A percentile compares a stretch with the other conserved stretches of the same genome.
These are phyloP conservation scores for Neofusicoccum laricinum DNA, from an alignment of 2,329 filamentous ascomycete genomes.

Conservation along the genomic window DNA sequence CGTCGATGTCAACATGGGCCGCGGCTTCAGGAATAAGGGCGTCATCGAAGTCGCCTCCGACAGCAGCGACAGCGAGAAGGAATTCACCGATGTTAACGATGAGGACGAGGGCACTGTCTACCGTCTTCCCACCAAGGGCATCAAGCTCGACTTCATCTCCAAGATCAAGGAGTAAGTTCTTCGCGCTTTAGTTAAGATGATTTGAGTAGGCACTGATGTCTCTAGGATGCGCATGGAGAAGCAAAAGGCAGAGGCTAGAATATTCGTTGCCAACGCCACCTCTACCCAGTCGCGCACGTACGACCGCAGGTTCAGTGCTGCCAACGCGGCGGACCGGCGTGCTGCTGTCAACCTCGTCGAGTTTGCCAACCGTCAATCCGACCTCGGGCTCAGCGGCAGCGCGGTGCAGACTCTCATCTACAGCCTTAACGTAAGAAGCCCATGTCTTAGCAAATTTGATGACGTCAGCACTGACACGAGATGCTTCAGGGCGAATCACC, in stretches of 20 bases:
- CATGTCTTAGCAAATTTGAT: conserved; percentile 21
- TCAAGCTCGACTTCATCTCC: conserved; percentile 60
- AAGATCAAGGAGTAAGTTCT: conserved; percentile 48
- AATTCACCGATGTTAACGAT: conserved; percentile 41
- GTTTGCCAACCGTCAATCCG: conserved; percentile 51
- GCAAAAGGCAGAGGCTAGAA: conserved; percentile 16
- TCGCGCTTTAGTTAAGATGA: too few relatives aligned
- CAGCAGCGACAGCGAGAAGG: conserved; percentile 40
- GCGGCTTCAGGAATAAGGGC: conserved; percentile 59
- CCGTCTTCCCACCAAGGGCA: conserved; percentile 44
- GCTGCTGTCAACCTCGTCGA: conserved; percentile 63
- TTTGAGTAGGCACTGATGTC: background rate
- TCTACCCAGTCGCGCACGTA: background rate
- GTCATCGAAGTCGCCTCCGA: conserved; percentile 47
- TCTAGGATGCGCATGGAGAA: background rate
- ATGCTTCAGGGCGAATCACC: conserved; percentile 41
- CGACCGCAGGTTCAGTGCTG: conserved; percentile 6
- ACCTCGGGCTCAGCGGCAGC: conserved; percentile 47
- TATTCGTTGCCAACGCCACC: conserved; percentile 23
- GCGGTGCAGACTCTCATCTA: conserved; percentile 53
- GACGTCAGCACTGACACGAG: conserved; percentile 33
- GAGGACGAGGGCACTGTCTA: conserved; percentile 39
- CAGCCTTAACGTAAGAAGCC: conserved; percentile 59
- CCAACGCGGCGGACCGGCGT: conserved; percentile 59
- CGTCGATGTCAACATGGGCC: conserved; percentile 48